Evolutionary conservation across 345 rosid genomes (phyloP).

Genomic region (Populus alba): DNA sequence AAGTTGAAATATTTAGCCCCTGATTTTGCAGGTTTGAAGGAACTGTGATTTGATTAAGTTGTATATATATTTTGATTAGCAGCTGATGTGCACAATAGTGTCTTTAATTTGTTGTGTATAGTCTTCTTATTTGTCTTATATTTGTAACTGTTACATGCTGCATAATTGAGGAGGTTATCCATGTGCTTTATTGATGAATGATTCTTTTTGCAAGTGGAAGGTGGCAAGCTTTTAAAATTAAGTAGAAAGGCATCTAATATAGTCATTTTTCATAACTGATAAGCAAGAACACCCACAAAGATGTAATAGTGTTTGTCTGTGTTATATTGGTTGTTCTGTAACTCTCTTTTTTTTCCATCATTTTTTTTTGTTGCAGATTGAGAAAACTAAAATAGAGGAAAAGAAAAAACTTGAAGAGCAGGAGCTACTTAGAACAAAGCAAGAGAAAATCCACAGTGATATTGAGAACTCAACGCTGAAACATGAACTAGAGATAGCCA

Average conservation of each 20-base stretch:
- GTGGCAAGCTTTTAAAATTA: not conserved
- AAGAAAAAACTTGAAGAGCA: slow-evolving; percentile 64
- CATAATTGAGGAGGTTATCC: not conserved
- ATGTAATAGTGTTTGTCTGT: not conserved
- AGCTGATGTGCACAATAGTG: not conserved
- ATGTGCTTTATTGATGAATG: not conserved
- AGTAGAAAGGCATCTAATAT: not conserved
- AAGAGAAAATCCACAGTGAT: slow-evolving; percentile 53
- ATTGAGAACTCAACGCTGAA: slow-evolving; percentile 59
- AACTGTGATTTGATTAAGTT: not conserved
- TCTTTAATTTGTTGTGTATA: not conserved
- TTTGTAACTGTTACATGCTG: too few species aligned
- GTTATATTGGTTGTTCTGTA: not conserved
- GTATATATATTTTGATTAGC: not conserved
- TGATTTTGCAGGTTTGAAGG: not conserved
- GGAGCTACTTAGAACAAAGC: slow-evolving; percentile 46
- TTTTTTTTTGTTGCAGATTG: slow-evolving; percentile 42
- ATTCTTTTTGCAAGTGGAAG: not conserved
- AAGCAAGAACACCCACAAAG: not conserved
- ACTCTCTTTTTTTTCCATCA: not conserved
- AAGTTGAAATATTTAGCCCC: not conserved
- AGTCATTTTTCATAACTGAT: not conserved
- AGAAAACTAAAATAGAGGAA: slow-evolving; percentile 67
- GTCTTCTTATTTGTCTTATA: not conserved
- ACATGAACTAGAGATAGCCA: slow-evolving; percentile 54